phyloP scores from a whole-genome alignment of 2,329 filamentous ascomycete species.

The Beauveria sp. region DNA sequence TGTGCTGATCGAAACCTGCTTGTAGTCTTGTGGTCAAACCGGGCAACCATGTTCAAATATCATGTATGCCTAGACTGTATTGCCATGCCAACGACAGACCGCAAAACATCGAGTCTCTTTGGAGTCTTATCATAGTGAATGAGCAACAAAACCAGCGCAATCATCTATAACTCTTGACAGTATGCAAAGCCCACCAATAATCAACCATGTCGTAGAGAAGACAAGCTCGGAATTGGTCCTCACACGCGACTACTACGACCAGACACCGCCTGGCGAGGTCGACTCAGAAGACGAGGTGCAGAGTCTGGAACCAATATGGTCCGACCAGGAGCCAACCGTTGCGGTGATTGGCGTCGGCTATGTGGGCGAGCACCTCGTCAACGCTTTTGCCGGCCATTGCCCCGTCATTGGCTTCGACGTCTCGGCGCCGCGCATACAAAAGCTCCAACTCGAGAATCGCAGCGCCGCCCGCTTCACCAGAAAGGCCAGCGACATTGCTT shows the following conservation, averaged over 20 bases:
- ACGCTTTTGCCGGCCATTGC: constrained; percentile 33
- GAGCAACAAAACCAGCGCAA: too few relatives aligned
- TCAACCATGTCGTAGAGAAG: neutral
- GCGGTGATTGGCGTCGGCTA: constrained; percentile 47
- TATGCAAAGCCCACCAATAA: neutral
- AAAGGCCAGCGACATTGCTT: constrained; percentile 27
- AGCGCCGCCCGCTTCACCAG: constrained; percentile 31
- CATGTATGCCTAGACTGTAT: neutral
- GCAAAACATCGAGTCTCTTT: too few relatives aligned
- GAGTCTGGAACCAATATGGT: constrained; percentile 8
- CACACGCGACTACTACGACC: constrained; percentile 23
- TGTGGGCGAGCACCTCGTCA: constrained; percentile 42
- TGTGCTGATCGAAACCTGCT: neutral
- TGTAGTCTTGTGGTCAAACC: neutral
- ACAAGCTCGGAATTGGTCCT: neutral
- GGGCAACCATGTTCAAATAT: neutral
- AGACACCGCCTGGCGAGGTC: constrained; percentile 27
- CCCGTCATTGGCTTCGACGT: constrained; percentile 42
- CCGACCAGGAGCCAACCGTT: constrained; percentile 28
- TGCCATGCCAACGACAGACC: neutral
- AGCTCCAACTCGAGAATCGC: constrained; percentile 22
- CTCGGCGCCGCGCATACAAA: constrained; percentile 29
- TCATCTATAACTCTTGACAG: too few relatives aligned
- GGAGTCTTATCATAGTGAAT: too few relatives aligned
- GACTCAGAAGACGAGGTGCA: constrained; percentile 17